These are phyloP conservation scores for Neurospora sp. DNA, from an alignment of 495 filamentous ascomycete species.

Conservation along the genomic window DNA sequence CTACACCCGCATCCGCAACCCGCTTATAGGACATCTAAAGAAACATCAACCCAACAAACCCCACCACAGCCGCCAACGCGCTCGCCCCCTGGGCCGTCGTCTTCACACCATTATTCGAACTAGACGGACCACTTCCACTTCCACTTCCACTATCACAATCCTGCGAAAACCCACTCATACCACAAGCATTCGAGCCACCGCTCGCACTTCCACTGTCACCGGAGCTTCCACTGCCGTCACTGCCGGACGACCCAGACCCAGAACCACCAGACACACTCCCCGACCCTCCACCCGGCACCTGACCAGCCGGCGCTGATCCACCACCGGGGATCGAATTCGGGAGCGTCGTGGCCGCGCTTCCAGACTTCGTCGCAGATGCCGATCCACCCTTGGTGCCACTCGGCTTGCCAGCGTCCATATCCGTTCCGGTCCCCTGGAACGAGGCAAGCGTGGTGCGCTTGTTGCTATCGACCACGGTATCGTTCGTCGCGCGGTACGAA, in stretches of 20 bases:
- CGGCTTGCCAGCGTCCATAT: constrained; percentile 49
- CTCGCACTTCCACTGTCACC: constrained; percentile 9
- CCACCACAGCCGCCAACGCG: constrained; percentile 7
- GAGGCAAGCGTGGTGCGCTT: constrained; percentile 72
- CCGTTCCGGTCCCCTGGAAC: constrained; percentile 63
- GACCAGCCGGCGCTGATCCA: constrained; percentile 18
- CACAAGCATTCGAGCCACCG: constrained; percentile 10
- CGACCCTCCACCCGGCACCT: constrained; percentile 16
- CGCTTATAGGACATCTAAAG: neutral
- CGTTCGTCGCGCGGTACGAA: constrained; percentile 52
- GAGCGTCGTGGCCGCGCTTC: constrained; percentile 10
- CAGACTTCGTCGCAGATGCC: constrained; percentile 1
- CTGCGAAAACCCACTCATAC: constrained; percentile 20
- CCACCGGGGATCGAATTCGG: constrained; percentile 27
- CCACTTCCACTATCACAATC: neutral
- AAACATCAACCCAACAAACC: neutral
- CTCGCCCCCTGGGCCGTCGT: neutral
- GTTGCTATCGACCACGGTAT: constrained; percentile 64
- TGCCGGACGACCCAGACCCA: constrained; percentile 5
- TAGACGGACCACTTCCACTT: neutral
- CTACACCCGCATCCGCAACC: too few species aligned
- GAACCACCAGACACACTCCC: constrained; percentile 2
- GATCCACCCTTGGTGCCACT: constrained; percentile 17
- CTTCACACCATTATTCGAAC: neutral
- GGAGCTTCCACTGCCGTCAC: neutral